Percentiles rank a stretch among this genome's conserved stretches.
Conservation (phyloP, 169 alveolate genomes). For the Eimeria sp. region DNA sequence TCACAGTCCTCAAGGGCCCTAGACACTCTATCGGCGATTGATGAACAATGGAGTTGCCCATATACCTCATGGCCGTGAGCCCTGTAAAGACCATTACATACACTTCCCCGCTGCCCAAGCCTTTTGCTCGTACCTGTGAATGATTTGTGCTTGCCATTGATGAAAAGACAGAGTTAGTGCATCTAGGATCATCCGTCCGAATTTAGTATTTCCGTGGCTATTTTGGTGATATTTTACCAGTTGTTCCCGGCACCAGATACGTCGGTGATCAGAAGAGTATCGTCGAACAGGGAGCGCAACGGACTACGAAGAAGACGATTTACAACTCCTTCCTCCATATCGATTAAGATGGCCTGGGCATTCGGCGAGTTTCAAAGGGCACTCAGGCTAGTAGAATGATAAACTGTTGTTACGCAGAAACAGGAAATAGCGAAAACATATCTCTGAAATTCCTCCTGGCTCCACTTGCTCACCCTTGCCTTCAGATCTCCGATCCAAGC, state of each 20-base stretch:
- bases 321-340: constrained; percentile 99
- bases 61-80: constrained; percentile 85
- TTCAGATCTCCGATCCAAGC: not conserved
- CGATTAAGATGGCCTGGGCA: constrained; percentile 96
- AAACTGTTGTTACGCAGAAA: not conserved
- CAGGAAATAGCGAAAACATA: not conserved
- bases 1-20: constrained; percentile 72
- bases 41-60: constrained; percentile 94
- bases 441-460: not conserved
- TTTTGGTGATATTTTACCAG: constrained; percentile 92
- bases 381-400: not conserved
- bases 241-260: constrained; percentile 99
- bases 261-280: constrained; percentile 94
- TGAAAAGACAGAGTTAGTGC: not conserved
- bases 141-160: not conserved
- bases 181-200: constrained; percentile 85
- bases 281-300: constrained; percentile 95
- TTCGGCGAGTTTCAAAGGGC: not conserved
- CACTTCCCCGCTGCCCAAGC: not conserved
- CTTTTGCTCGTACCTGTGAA: not conserved
- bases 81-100: constrained; percentile 22
- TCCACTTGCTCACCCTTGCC: constrained; percentile 31
- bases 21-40: constrained; percentile 91
- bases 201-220: not conserved
- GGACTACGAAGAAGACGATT: constrained; percentile 95